Conservation (phyloP, 2,329 filamentous ascomycete genomes). For the Achaetomium macrosporum region DNA sequence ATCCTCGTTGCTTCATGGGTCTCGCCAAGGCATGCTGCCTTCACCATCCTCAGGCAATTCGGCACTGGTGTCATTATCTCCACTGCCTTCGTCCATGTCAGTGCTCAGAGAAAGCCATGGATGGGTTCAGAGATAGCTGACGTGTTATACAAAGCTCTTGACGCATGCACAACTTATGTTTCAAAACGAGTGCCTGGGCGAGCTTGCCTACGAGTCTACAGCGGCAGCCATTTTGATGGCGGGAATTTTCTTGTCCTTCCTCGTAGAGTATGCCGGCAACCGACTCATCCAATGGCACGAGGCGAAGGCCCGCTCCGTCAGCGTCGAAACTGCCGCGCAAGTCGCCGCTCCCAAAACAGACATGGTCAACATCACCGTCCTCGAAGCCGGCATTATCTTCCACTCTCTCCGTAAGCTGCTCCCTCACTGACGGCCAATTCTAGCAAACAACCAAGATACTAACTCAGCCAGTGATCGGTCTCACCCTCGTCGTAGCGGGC, state of each 20-base stretch:
- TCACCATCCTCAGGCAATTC: constrained; percentile 65
- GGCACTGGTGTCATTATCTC: constrained; percentile 68
- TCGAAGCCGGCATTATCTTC: constrained; percentile 70
- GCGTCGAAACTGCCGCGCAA: constrained; percentile 21
- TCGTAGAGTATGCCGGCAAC: constrained; percentile 62
- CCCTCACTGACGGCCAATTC: neutral
- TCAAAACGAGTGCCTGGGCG: constrained; percentile 60
- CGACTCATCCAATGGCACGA: constrained; percentile 44
- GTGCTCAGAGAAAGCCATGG: constrained; percentile 20
- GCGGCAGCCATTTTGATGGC: constrained; percentile 68
- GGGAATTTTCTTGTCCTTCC: constrained; percentile 65
- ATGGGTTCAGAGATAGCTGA: neutral
- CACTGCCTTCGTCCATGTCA: constrained; percentile 63
- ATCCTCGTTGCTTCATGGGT: constrained; percentile 57
- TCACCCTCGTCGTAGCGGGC: constrained; percentile 58
- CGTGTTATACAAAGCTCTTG: constrained; percentile 47
- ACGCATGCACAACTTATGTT: constrained; percentile 72
- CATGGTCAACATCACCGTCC: constrained; percentile 58
- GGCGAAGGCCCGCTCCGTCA: constrained; percentile 26
- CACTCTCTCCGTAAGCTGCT: constrained; percentile 58
- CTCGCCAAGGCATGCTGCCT: constrained; percentile 44
- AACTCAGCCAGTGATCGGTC: constrained; percentile 48
- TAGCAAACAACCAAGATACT: neutral
- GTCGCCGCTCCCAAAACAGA: constrained; percentile 30
- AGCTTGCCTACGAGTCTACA: constrained; percentile 61